Evolutionary conservation across 2,329 filamentous ascomycete genomes (phyloP), one percentile per base, ranked within the genome.

Genomic region (Aspergillus novofumigatus): DNA sequence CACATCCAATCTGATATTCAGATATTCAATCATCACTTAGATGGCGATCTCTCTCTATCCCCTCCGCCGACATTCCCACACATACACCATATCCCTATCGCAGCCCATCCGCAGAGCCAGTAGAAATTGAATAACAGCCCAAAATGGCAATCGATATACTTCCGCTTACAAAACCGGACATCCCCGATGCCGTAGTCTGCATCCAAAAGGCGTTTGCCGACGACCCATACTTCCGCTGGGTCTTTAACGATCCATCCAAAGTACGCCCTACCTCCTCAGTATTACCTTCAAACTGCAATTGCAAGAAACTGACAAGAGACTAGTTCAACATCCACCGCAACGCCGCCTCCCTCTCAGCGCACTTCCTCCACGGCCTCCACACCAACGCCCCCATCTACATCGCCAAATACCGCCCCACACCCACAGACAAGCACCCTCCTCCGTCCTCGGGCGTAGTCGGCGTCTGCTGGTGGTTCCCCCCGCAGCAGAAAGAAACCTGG

Each of bases 381-480:
- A 63, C 57, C 56, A 85, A 88, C 67, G 86, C 83, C 53, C 80
- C 89, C 41, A 89, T 89, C 73, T 83, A 86, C 62, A 84, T 90
- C 57, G 86, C 86, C 9, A 87, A 86, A 72, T 82, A 87, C 62
- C 73, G 79, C 3, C 75, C 78, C 0, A 76, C 55, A 53, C 23
- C 62, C 23, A 55, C 54, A 53, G 65, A 69, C 51, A 61, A 53
- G 8, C 62, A 64, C 26, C 54, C 55, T 17, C 20, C 62, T 17
- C 26, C 56, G n/a, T 53, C 59, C 9, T 65, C 63, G 44, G 80
- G 82, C 56, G 80, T 90, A 38, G 79, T 90, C 28, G 88, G 88
- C 9, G 85, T 89, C 25, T 84, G 86, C 56, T 90, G 89, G 82
- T 91, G 88, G 88, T 76, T 89, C 53, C 80, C 80, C 0, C 88